Evolutionary conservation across 2,329 filamentous ascomycete species (phyloP).

Genomic region (Parafenestella ontariensis): DNA sequence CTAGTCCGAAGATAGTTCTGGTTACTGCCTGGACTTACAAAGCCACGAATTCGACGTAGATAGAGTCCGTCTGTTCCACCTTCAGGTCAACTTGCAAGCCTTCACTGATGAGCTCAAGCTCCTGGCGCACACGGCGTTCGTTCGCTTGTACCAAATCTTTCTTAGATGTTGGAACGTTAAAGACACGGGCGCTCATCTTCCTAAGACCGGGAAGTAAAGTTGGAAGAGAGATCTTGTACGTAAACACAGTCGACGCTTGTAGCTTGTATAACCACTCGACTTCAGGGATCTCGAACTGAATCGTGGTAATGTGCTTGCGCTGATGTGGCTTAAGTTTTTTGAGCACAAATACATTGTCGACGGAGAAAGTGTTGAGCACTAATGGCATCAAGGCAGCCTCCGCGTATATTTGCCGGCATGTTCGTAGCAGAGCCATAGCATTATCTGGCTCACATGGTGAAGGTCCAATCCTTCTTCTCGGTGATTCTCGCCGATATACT

Average conservation of each 20-base stretch:
- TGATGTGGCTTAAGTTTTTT: background rate
- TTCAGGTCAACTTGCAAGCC: background rate
- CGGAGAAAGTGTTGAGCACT: background rate
- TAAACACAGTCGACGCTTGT: background rate
- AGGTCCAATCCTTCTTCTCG: too few relatives aligned
- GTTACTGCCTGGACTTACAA: background rate
- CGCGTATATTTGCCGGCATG: slow-evolving; percentile 10
- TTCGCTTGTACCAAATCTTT: background rate
- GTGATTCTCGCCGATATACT: background rate
- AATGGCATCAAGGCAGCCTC: background rate
- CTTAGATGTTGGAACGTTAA: background rate
- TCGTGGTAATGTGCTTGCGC: background rate
- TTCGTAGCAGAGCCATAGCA: background rate
- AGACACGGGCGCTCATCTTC: background rate
- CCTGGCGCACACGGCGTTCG: background rate
- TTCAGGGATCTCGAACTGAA: background rate
- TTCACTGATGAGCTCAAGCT: background rate
- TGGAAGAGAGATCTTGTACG: background rate
- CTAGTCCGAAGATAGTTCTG: background rate
- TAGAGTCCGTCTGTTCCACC: background rate
- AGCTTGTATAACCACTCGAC: background rate
- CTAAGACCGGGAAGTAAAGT: background rate
- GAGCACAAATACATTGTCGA: background rate
- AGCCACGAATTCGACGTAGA: too few relatives aligned
- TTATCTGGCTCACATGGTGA: background rate